Conservation (phyloP, 163 green algal species). For the Chlorella variabilis region DNA sequence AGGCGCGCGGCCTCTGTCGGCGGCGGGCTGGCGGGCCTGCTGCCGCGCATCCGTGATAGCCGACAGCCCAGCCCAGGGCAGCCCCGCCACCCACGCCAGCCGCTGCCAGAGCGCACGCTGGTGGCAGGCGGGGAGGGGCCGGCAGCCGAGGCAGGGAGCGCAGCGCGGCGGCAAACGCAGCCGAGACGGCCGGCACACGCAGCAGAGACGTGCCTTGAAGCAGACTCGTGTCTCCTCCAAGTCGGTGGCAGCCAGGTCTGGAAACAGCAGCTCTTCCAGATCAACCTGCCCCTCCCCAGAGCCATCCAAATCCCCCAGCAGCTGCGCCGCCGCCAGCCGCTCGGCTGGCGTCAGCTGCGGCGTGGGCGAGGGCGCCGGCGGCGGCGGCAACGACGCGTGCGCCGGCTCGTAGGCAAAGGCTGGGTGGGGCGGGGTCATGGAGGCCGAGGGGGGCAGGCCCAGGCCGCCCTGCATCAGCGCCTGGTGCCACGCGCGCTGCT, state of each 20-base stretch:
- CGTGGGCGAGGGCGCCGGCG: background rate
- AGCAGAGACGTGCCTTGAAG: background rate
- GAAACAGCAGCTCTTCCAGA: conserved; percentile 2
- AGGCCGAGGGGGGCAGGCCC: background rate
- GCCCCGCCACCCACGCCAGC: too few species aligned
- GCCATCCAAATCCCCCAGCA: background rate
- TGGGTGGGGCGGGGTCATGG: background rate
- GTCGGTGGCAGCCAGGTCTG: background rate
- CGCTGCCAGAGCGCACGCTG: too few species aligned
- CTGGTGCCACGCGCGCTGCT: background rate
- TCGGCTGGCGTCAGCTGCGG: background rate
- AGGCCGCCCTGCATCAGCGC: background rate
- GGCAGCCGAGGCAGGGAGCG: background rate
- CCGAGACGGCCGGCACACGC: too few species aligned
- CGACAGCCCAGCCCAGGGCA: too few species aligned
- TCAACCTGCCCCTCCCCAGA: background rate
- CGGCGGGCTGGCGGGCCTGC: too few species aligned
- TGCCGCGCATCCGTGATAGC: too few species aligned
- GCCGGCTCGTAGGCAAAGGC: too few species aligned
- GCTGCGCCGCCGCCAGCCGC: background rate
- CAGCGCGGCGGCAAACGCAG: background rate
- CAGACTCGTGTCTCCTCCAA: background rate
- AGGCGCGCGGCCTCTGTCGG: too few species aligned
- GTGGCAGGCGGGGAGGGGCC: too few species aligned
- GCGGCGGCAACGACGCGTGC: background rate